Base-by-base conservation (phyloP, 257 asterid species). In the Buddleja alternifolia region DNA sequence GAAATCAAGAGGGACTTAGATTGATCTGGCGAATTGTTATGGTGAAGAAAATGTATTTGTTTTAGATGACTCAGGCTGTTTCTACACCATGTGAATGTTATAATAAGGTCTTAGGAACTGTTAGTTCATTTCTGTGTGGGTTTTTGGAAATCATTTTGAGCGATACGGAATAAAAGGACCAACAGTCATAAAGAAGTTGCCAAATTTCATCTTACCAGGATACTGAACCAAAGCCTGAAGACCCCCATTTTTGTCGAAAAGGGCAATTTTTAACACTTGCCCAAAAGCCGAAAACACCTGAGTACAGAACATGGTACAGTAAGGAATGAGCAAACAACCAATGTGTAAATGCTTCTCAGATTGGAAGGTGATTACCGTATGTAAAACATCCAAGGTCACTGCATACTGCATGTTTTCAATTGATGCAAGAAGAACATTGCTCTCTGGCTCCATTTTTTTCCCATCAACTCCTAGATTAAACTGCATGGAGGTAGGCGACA, bases 381-480 rank as follows among this genome's bases (percentile, higher is more conserved):
- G 90, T 51, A 93, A 60, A 44, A 90, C 92, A 69, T 93, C 98
- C 88, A 93, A 80, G 69, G 98, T 93, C 48, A 93, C 97, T 16
- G 93, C 85, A 82, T 93, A 93, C 72, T 93, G 99, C 99, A 93
- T 93, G 85, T 93, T 93, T 77, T 93, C 99, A 12, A 93, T 88
- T 11, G 99, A 89, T 59, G 99, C 99, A 69, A 93, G 97, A 66
- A 93, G 90, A 69, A 93, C 99, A 80, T 93, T 93, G 78, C 99
- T 93, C 80, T 90, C 97, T 17, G 96, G 91, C 75, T 93, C 99
- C 78, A 88, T 42, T 69, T 87, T 90, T 80, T 81, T 88, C 66
- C 96, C 96, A 87, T 93, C 96, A 71, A 80, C 77, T 67, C 97
- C 99, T 60, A 87, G 57, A 63, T 66, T 89, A 64, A 90, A 78